phyloP scores from a whole-genome alignment of 73 alveolate genomes.

The Symbiodinium natans region DNA sequence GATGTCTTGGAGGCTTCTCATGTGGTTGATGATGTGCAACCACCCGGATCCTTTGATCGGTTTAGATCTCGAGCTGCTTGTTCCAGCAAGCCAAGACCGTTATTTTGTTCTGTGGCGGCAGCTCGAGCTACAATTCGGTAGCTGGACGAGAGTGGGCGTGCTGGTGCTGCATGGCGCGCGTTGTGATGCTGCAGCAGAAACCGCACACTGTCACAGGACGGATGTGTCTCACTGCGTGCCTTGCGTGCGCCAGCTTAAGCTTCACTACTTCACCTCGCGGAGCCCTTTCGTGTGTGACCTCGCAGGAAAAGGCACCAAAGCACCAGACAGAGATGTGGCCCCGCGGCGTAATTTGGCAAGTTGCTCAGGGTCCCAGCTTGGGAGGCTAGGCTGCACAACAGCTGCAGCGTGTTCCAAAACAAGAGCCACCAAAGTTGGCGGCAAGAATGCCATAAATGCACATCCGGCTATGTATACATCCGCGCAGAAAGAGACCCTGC shows the following conservation, averaged over 20 bases:
- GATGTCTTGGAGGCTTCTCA: too few species aligned
- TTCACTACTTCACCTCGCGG: not conserved
- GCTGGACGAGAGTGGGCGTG: conserved; percentile 23
- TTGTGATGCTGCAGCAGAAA: too few species aligned
- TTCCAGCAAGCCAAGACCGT: too few species aligned
- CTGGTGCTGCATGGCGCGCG: not conserved
- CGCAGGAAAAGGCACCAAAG: not conserved
- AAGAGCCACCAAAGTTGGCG: conserved; percentile 11
- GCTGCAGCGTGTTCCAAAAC: conserved; percentile 6
- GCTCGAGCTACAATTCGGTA: not conserved
- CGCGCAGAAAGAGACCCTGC: not conserved
- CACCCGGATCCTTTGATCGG: not conserved
- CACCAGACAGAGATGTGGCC: not conserved
- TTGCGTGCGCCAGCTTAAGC: conserved; percentile 10
- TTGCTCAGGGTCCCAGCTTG: not conserved
- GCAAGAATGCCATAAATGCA: not conserved
- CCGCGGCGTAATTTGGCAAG: not conserved
- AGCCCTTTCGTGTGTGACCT: not conserved
- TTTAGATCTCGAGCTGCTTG: conserved; percentile 1
- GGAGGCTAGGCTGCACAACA: conserved; percentile 20
- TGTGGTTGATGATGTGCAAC: not conserved
- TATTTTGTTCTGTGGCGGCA: not conserved
- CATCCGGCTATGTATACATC: not conserved
- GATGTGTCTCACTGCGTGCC: too few species aligned
- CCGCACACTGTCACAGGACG: too few species aligned